Conservation (phyloP, 2,329 filamentous ascomycete genomes). For the Purpureocillium takamizusanense region DNA sequence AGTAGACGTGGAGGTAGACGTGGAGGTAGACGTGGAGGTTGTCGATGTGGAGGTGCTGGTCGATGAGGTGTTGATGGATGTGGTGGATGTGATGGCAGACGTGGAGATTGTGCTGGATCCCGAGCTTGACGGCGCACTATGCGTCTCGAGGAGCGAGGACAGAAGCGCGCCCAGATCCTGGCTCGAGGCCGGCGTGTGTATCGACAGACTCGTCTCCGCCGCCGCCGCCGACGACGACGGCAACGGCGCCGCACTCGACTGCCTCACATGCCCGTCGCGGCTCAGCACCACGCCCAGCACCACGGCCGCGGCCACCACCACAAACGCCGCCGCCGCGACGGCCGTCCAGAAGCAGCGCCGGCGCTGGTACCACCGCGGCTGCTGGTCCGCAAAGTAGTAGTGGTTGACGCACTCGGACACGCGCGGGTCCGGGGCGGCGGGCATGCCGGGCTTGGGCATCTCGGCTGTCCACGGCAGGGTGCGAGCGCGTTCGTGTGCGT, state of each 20-base stretch:
- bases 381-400: conserved; percentile 4
- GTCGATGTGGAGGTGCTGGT: neutral
- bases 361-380: conserved; percentile 9
- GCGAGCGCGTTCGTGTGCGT: too few species aligned
- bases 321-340: conserved; percentile 1
- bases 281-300: conserved; percentile 11
- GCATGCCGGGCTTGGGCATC: neutral
- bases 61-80: neutral
- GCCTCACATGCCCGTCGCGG: too few species aligned
- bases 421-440: neutral
- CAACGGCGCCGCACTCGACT: too few species aligned
- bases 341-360: conserved; percentile 6
- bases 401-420: conserved; percentile 9
- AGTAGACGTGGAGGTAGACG: neutral
- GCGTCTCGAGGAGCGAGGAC: conserved; percentile 1
- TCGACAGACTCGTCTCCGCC: too few species aligned
- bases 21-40: neutral
- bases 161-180: neutral
- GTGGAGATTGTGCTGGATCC: too few species aligned
- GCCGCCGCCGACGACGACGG: too few species aligned
- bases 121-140: neutral
- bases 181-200: neutral
- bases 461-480: neutral
- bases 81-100: neutral
- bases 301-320: conserved; percentile 3